Percentiles rank a stretch among this genome's conserved stretches.
Evolutionary conservation across 2,329 filamentous ascomycete species (phyloP).

Genomic region (Venturia asperata): DNA sequence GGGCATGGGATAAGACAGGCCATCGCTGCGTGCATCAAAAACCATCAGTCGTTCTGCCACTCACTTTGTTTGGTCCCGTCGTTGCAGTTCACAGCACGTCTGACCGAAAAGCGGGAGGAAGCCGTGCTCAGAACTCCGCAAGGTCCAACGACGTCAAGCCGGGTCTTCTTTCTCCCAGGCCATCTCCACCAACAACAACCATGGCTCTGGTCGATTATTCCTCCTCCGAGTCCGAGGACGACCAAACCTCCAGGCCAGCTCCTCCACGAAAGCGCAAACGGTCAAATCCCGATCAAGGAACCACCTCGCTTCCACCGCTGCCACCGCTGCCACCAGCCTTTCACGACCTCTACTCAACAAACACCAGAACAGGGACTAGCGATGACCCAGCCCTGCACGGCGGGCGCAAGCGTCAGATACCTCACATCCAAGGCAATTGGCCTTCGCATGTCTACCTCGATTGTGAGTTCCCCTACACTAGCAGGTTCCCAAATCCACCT

Average conservation of each 20-base stretch:
- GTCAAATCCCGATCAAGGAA: slow-evolving; percentile 20
- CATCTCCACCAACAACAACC: not conserved
- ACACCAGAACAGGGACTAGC: slow-evolving; percentile 64
- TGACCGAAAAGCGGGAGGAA: not conserved
- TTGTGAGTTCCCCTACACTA: slow-evolving; percentile 53
- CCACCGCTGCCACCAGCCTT: slow-evolving; percentile 76
- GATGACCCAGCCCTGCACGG: slow-evolving; percentile 83
- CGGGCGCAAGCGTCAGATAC: slow-evolving; percentile 72
- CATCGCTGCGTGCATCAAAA: not conserved
- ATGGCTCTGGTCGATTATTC: slow-evolving; percentile 55
- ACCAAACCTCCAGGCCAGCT: slow-evolving; percentile 6
- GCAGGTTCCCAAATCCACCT: not conserved
- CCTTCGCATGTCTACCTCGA: slow-evolving; percentile 88
- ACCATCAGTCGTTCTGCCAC: not conserved
- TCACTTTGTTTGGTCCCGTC: not conserved
- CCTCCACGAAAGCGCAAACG: slow-evolving; percentile 21
- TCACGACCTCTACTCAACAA: slow-evolving; percentile 82
- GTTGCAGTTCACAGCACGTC: not conserved
- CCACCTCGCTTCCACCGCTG: slow-evolving; percentile 57
- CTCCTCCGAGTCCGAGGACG: slow-evolving; percentile 39
- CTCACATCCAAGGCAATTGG: slow-evolving; percentile 87
- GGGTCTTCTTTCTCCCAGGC: not conserved
- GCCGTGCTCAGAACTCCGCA: not conserved
- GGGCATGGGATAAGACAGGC: not conserved
- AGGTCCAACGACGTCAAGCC: not conserved